phyloP scores from a whole-genome alignment of 2,329 filamentous ascomycete genomes.

The Sclerotinia spermophila region DNA sequence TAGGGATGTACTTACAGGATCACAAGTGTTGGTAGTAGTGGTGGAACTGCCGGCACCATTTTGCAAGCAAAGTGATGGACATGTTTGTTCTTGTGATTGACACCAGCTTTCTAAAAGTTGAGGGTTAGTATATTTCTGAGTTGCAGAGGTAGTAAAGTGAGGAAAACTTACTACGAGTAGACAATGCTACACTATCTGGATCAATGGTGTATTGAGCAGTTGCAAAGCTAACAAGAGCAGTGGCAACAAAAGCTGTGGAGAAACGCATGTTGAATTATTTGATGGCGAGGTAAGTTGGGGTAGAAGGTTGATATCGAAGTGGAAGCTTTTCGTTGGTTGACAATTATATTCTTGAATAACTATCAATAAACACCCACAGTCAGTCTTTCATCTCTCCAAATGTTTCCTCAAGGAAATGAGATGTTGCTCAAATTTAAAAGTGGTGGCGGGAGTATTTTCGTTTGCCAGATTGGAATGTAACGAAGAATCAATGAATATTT shows the following conservation, averaged over 20 bases:
- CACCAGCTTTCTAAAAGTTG: slow-evolving; percentile 60
- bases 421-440: slow-evolving; percentile 17
- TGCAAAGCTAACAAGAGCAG: slow-evolving; percentile 45
- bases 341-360: background rate
- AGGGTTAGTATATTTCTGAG: slow-evolving; percentile 19
- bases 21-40: slow-evolving; percentile 61
- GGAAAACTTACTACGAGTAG: slow-evolving; percentile 38
- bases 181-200: slow-evolving; percentile 54
- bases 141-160: background rate
- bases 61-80: slow-evolving; percentile 71
- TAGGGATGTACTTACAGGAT: slow-evolving; percentile 50
- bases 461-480: slow-evolving; percentile 15
- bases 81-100: slow-evolving; percentile 55
- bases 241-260: slow-evolving; percentile 47
- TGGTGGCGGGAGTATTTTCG: slow-evolving; percentile 15
- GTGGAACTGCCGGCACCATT: slow-evolving; percentile 42
- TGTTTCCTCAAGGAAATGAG: background rate
- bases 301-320: background rate
- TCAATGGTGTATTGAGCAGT: slow-evolving; percentile 58
- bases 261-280: slow-evolving; percentile 47
- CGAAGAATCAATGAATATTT: slow-evolving; percentile 13
- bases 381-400: background rate
- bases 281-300: background rate
- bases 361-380: background rate
- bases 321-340: background rate